Evolutionary conservation across 2,329 filamentous ascomycete species (phyloP).

Genomic region (Colletotrichum salicis): DNA sequence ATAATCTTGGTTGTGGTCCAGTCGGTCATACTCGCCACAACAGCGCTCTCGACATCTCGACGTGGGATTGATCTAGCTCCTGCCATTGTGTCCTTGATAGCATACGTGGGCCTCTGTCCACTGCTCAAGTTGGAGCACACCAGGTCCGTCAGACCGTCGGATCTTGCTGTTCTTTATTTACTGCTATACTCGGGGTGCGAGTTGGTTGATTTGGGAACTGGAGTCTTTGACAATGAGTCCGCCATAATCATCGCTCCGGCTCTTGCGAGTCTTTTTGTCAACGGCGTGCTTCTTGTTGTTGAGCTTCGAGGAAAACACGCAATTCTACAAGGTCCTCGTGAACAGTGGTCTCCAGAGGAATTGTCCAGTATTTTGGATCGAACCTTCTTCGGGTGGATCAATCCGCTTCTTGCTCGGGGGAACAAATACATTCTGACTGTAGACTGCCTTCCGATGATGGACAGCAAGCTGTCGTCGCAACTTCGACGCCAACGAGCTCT

Average conservation of each 20-base stretch:
- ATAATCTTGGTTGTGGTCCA: background rate
- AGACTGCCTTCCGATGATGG: background rate
- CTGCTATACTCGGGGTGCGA: background rate
- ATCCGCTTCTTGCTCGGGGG: constrained; percentile 2
- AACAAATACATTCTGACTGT: background rate
- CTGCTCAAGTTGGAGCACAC: constrained; percentile 9
- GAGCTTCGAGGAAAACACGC: constrained; percentile 3
- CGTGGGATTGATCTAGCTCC: background rate
- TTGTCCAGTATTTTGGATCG: background rate
- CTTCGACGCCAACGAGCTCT: constrained; percentile 1
- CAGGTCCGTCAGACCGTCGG: constrained; percentile 12
- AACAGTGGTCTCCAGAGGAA: background rate
- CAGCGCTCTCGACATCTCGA: too few relatives aligned
- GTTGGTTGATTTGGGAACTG: background rate
- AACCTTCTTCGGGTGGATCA: constrained; percentile 26
- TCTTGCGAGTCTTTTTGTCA: background rate
- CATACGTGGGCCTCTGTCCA: constrained; percentile 1
- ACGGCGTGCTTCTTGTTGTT: background rate
- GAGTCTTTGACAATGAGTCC: background rate
- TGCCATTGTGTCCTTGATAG: background rate
- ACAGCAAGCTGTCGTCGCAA: background rate
- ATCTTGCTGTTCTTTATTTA: constrained; percentile 5
- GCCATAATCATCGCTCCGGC: background rate
- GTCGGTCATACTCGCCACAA: background rate
- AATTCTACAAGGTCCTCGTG: background rate